Conservation (phyloP, 1,139 yeast genomes). For the Geotrichum klebahnii region DNA sequence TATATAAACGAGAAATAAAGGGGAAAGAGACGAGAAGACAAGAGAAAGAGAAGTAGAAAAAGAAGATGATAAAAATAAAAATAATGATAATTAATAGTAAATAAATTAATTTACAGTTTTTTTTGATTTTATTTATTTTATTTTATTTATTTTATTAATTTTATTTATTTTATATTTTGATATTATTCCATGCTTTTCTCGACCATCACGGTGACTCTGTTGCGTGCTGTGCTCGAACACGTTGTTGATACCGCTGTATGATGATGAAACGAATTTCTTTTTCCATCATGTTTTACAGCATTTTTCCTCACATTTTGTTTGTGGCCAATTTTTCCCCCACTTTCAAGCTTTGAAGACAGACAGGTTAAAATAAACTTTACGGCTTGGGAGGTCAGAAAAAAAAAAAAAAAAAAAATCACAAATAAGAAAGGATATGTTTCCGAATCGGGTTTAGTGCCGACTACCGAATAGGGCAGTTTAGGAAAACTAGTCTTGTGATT, state of each 20-base stretch:
- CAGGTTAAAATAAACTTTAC: too few species aligned
- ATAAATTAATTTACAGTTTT: too few species aligned
- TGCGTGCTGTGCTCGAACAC: not conserved
- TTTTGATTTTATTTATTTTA: not conserved
- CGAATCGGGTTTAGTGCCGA: too few species aligned
- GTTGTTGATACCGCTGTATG: not conserved
- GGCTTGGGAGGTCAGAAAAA: too few species aligned
- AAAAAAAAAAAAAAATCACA: too few species aligned
- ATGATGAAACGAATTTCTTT: not conserved
- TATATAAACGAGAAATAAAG: not conserved
- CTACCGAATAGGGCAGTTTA: too few species aligned
- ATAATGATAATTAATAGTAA: not conserved
- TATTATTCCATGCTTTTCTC: not conserved
- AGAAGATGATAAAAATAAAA: not conserved
- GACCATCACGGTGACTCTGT: not conserved
- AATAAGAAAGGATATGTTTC: too few species aligned
- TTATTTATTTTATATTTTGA: not conserved
- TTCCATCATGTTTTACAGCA: too few species aligned
- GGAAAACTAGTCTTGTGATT: too few species aligned
- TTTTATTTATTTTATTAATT: not conserved
- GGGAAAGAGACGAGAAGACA: not conserved
- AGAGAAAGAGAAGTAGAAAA: not conserved
- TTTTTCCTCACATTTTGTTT: slow-evolving; percentile 6
- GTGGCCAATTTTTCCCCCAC: too few species aligned
- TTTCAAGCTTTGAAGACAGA: too few species aligned